Percentiles rank a stretch among this genome's conserved stretches.
These are phyloP conservation scores for Tylopilus sp. DNA, from an alignment of 1,284 basidiomycete species.

Conservation along the genomic window DNA sequence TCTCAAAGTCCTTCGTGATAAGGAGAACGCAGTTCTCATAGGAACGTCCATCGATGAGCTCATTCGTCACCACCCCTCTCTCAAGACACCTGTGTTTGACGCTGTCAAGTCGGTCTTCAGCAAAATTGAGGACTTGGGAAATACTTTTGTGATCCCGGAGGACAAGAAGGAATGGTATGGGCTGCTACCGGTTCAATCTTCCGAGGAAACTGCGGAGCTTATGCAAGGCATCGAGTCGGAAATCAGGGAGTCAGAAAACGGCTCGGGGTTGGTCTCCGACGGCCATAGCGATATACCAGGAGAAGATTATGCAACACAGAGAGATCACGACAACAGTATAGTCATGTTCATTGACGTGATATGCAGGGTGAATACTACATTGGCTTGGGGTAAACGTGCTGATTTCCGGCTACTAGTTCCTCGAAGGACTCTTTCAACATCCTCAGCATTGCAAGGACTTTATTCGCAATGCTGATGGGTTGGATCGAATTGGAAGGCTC, in stretches of 20 bases:
- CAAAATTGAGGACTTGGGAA: slow-evolving; percentile 74
- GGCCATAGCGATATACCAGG: slow-evolving; percentile 19
- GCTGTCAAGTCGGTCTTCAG: slow-evolving; percentile 69
- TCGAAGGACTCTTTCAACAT: slow-evolving; percentile 94
- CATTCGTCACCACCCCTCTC: slow-evolving; percentile 89
- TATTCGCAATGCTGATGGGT: slow-evolving; percentile 71
- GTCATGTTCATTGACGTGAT: slow-evolving; percentile 77
- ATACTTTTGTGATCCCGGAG: slow-evolving; percentile 53
- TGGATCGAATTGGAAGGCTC: slow-evolving; percentile 74
- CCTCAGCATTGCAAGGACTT: slow-evolving; percentile 90
- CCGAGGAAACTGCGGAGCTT: slow-evolving; percentile 41
- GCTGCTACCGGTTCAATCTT: slow-evolving; percentile 42
- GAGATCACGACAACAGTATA: slow-evolving; percentile 69
- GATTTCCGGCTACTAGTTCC: slow-evolving; percentile 54
- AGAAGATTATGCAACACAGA: slow-evolving; percentile 44
- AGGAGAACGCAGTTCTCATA: slow-evolving; percentile 88
- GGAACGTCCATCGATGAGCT: slow-evolving; percentile 94
- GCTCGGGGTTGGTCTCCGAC: slow-evolving; percentile 32
- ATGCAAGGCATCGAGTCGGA: slow-evolving; percentile 53
- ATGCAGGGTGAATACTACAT: slow-evolving; percentile 54
- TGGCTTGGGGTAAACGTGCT: neutral
- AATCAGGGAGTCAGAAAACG: slow-evolving; percentile 21
- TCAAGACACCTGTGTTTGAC: slow-evolving; percentile 80
- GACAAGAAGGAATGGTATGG: slow-evolving; percentile 68
- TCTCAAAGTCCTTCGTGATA: slow-evolving; percentile 86